phyloP scores from a whole-genome alignment of 2,329 filamentous ascomycete species.

The Bipolaris bicolor region DNA sequence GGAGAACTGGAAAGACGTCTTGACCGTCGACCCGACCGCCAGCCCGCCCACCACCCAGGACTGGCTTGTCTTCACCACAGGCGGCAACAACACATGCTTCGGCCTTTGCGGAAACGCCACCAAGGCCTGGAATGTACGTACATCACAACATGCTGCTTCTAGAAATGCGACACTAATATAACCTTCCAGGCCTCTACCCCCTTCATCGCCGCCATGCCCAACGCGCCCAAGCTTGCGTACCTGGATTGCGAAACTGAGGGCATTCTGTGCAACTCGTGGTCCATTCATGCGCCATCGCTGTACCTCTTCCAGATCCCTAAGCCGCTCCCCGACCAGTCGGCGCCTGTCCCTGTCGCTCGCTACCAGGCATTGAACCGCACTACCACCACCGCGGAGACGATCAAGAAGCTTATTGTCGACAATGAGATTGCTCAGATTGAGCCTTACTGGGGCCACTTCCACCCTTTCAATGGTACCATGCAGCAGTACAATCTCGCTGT shows the following conservation, averaged over 20 bases:
- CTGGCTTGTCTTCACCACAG: conserved; percentile 77
- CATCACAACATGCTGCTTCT: not conserved
- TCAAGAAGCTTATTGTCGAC: conserved; percentile 66
- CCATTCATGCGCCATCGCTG: conserved; percentile 66
- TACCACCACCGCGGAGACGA: conserved; percentile 67
- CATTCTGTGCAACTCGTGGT: conserved; percentile 77
- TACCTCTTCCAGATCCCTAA: conserved; percentile 69
- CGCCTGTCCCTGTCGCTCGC: conserved; percentile 68
- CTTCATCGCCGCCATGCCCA: conserved; percentile 66
- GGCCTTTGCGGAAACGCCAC: conserved; percentile 71
- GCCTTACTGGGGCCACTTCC: conserved; percentile 71
- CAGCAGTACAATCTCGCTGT: conserved; percentile 67
- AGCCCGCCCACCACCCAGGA: conserved; percentile 68
- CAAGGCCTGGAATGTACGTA: conserved; percentile 61
- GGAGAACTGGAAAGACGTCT: conserved; percentile 72
- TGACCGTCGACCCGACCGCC: conserved; percentile 65
- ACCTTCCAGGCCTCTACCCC: conserved; percentile 62
- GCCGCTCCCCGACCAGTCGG: conserved; percentile 67
- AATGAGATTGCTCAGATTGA: conserved; percentile 60
- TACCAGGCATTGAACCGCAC: conserved; percentile 72
- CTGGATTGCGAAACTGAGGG: conserved; percentile 77
- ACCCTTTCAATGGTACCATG: conserved; percentile 74
- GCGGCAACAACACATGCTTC: conserved; percentile 79
- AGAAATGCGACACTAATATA: conserved; percentile 7
- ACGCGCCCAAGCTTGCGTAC: conserved; percentile 69